Base-by-base conservation (phyloP, 2,329 filamentous ascomycete species). In the Pyrenophora tritici-repentis region DNA sequence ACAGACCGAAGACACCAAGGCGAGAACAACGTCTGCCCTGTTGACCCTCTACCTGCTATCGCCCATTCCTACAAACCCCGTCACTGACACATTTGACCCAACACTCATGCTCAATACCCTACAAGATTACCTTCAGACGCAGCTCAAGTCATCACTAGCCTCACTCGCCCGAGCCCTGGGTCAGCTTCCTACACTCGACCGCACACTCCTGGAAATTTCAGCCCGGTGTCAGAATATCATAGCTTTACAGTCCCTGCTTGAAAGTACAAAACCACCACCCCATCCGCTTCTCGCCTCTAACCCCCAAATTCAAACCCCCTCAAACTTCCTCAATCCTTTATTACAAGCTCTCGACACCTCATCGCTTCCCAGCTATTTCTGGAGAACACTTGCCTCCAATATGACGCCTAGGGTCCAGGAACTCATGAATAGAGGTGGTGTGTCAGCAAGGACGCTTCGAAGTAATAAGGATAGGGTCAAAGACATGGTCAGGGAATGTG, bases 351-450 rank as follows among this genome's bases (percentile, higher is more conserved):
- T 99, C 6, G 94, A 97, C 73, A 96, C 91, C 0, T 85, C 89
- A 0, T 94, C 90, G 2, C 78, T 99, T 13, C 86, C 91, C 1
- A 93, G 89, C 0, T 96, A 93, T 72, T 99, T 96, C 76, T 99
- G 94, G 91, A 83, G 94, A 45, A 89, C 88, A 7, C 83, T 97
- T 65, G 94, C 94, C 0, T 85, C 88, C 1, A 87, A 85, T 48
- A 79, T 97, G 52, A 84, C 88, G 3, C 79, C 86, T 0, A 83
- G 90, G 17, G 91, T 96, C 0, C 87, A 91, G 71, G 93, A 97
- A 59, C 90, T 97, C 37, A 74, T 96, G 50, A 85, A 83, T 54
- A 84, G 90, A 50, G 92, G 93, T 2, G 93, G 94, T 0, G 88
- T 92, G 0, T 88, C 89, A 22, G 91, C 90, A 4, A 83, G 94